Percentiles rank a stretch among this genome's conserved stretches.
Evolutionary conservation across 495 filamentous ascomycete species (phyloP).

Genomic region (Terfezia boudieri): DNA sequence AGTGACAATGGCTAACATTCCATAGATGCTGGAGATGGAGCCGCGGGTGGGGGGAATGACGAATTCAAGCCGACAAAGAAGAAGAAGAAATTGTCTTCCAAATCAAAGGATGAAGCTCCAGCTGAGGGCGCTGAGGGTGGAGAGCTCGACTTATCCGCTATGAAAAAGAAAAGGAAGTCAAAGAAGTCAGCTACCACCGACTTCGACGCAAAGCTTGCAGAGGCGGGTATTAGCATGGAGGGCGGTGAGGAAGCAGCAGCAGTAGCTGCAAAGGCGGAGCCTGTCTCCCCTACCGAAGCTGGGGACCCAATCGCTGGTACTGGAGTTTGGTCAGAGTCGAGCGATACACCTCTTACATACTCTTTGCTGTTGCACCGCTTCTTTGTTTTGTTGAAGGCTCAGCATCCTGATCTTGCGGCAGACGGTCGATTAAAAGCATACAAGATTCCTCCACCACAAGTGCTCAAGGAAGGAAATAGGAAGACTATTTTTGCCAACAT

Average conservation of each 20-base stretch:
- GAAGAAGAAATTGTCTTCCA: constrained; percentile 61
- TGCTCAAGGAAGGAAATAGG: constrained; percentile 97
- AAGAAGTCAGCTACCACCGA: constrained; percentile 44
- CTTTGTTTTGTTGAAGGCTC: constrained; percentile 72
- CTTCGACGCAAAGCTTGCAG: constrained; percentile 61
- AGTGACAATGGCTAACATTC: background rate
- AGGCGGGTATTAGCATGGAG: constrained; percentile 38
- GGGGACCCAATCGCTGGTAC: constrained; percentile 80
- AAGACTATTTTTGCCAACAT: constrained; percentile 99
- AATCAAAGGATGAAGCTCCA: constrained; percentile 38
- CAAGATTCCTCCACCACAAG: constrained; percentile 98
- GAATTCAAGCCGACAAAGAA: constrained; percentile 74
- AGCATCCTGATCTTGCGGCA: constrained; percentile 82
- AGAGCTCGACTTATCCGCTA: constrained; percentile 43
- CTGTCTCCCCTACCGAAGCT: constrained; percentile 28
- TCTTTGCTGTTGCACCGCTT: constrained; percentile 66
- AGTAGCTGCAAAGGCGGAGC: constrained; percentile 27
- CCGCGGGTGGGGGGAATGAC: constrained; percentile 11
- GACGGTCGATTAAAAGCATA: constrained; percentile 66
- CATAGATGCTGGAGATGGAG: constrained; percentile 3
- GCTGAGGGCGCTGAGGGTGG: constrained; percentile 34
- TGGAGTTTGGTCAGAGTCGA: constrained; percentile 77
- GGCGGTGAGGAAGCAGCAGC: constrained; percentile 27
- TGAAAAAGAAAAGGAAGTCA: constrained; percentile 88
- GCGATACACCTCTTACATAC: constrained; percentile 56